Evolutionary conservation across 2,329 filamentous ascomycete genomes (phyloP).

Genomic region (Diplodia mutila): DNA sequence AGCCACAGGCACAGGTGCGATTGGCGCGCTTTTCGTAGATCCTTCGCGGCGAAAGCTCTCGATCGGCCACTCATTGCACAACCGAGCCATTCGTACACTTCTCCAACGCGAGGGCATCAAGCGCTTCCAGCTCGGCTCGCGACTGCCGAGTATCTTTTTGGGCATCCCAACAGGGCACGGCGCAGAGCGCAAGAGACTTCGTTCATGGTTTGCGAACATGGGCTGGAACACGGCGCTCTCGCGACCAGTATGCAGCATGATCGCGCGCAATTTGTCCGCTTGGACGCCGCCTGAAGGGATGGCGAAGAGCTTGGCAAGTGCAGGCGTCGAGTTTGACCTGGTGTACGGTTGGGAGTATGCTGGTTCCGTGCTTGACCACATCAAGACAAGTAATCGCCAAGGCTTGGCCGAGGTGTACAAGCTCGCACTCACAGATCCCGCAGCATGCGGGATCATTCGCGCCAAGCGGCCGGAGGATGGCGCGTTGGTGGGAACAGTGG

Average conservation of each 20-base stretch:
- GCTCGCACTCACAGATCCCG: slow-evolving; percentile 70
- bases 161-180: slow-evolving; percentile 75
- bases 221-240: slow-evolving; percentile 80
- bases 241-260: slow-evolving; percentile 69
- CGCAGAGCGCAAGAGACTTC: slow-evolving; percentile 62
- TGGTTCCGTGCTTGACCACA: slow-evolving; percentile 73
- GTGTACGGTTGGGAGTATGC: slow-evolving; percentile 80
- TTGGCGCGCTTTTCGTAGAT: slow-evolving; percentile 89
- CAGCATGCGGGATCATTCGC: slow-evolving; percentile 78
- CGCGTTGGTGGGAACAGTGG: slow-evolving; percentile 74
- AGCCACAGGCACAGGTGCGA: slow-evolving; percentile 70
- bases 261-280: slow-evolving; percentile 69
- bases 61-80: slow-evolving; percentile 87
- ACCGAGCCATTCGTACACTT: slow-evolving; percentile 77
- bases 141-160: slow-evolving; percentile 82
- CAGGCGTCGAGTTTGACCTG: slow-evolving; percentile 78
- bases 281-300: slow-evolving; percentile 81
- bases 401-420: slow-evolving; percentile 81
- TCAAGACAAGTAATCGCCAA: slow-evolving; percentile 73
- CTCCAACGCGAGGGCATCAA: slow-evolving; percentile 72
- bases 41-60: slow-evolving; percentile 83
- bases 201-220: slow-evolving; percentile 85
- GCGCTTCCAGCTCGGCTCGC: slow-evolving; percentile 78
- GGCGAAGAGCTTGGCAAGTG: slow-evolving; percentile 70
- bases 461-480: slow-evolving; percentile 72